Conservation (phyloP, 192 early-diverging fungal genomes). For the Funneliformis mosseae region DNA sequence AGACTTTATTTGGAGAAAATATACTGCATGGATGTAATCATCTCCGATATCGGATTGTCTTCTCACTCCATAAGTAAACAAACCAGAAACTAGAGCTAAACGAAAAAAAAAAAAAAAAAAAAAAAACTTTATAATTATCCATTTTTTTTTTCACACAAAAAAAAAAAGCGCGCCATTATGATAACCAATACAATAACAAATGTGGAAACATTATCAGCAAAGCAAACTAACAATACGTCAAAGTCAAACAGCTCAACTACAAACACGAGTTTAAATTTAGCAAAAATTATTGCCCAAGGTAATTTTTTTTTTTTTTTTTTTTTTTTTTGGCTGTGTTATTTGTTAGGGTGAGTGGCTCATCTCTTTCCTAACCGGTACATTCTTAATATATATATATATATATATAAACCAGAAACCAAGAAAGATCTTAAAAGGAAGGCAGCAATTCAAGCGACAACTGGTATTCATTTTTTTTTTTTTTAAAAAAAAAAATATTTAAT, state of each 20-base stretch:
- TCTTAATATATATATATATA: not conserved
- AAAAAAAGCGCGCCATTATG: conserved; percentile 11
- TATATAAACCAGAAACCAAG: not conserved
- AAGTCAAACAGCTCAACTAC: not conserved
- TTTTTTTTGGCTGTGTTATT: conserved; percentile 5
- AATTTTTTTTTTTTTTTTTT: not conserved
- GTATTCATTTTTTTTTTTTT: conserved; percentile 24
- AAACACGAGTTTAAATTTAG: not conserved
- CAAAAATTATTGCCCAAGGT: conserved; percentile 8
- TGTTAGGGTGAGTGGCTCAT: not conserved
- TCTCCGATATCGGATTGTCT: not conserved
- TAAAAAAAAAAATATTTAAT: not conserved
- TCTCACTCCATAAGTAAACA: conserved; percentile 8
- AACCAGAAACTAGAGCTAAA: conserved; percentile 3
- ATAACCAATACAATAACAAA: conserved; percentile 12
- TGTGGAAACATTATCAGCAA: not conserved
- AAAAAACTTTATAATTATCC: conserved; percentile 1
- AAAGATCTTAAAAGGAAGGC: conserved; percentile 23
- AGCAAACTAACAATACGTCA: conserved; percentile 4
- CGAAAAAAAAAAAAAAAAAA: no score
- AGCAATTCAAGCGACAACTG: conserved; percentile 27
- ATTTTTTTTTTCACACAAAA: not conserved
- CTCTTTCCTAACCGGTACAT: not conserved
- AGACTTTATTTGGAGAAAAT: not conserved
- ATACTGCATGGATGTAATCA: not conserved